phyloP scores from a whole-genome alignment of 2,329 filamentous ascomycete genomes.

The Talaromyces sp. region DNA sequence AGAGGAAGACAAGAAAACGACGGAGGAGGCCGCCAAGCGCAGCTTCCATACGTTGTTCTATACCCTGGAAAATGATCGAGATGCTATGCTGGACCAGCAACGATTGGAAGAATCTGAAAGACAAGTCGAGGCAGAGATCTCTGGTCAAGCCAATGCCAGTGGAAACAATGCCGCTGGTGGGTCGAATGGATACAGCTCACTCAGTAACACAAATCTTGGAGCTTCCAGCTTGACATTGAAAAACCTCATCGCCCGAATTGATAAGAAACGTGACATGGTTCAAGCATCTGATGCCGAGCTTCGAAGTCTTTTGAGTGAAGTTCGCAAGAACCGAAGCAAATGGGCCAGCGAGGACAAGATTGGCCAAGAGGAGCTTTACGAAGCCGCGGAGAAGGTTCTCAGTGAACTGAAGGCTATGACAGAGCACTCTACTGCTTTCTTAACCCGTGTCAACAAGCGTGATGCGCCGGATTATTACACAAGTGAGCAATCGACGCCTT shows the following conservation, averaged over 20 bases:
- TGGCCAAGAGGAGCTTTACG: conserved; percentile 96
- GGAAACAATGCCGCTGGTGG: conserved; percentile 55
- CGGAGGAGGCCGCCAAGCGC: conserved; percentile 83
- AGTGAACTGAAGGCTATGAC: conserved; percentile 97
- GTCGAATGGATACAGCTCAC: conserved; percentile 75
- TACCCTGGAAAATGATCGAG: conserved; percentile 90
- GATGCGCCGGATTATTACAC: conserved; percentile 95
- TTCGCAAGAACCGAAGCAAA: conserved; percentile 96
- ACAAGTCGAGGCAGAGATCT: conserved; percentile 94
- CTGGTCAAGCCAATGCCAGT: conserved; percentile 61
- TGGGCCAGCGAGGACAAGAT: conserved; percentile 98
- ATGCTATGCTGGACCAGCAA: conserved; percentile 97
- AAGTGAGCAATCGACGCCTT: conserved; percentile 59
- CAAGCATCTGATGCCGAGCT: conserved; percentile 91
- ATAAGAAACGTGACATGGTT: conserved; percentile 87
- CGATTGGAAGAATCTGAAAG: conserved; percentile 95
- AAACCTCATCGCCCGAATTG: conserved; percentile 93
- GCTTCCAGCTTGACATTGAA: conserved; percentile 95
- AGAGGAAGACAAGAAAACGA: conserved; percentile 87
- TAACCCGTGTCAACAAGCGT: conserved; percentile 92
- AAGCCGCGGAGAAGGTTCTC: conserved; percentile 93
- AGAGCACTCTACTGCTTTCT: conserved; percentile 94
- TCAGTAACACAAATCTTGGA: conserved; percentile 92
- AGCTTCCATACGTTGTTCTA: conserved; percentile 95
- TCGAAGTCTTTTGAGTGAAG: conserved; percentile 91